Conservation (phyloP, 345 rosid genomes). For the Xanthoceras sorbifolium region DNA sequence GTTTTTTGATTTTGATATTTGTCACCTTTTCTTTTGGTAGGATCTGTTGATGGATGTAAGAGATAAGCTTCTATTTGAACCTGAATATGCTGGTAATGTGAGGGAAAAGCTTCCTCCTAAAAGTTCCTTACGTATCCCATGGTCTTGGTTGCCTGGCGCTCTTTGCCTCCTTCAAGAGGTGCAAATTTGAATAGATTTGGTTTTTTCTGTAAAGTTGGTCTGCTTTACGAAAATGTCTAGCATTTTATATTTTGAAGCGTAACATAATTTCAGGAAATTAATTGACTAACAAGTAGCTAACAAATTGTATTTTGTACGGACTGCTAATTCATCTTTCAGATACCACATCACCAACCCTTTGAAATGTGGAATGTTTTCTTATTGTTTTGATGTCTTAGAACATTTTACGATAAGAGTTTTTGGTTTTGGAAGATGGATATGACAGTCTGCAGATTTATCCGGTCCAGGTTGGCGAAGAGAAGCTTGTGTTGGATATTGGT, state of each 20-base stretch:
- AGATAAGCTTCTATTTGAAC: constrained; percentile 94
- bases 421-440: constrained; percentile 17
- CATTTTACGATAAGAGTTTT: not conserved
- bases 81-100: constrained; percentile 86
- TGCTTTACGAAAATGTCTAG: not conserved
- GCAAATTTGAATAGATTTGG: constrained; percentile 4
- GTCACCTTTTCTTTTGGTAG: constrained; percentile 36
- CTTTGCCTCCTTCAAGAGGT: constrained; percentile 99
- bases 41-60: constrained; percentile 89
- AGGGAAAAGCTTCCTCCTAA: constrained; percentile 76
- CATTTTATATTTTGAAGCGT: not conserved
- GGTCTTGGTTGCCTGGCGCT: constrained; percentile 92
- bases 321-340: constrained; percentile 9
- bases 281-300: not conserved
- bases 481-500: constrained; percentile 77
- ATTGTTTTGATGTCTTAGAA: not conserved
- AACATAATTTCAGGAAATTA: not conserved
- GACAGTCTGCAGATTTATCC: constrained; percentile 18
- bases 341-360: not conserved
- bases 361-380: constrained; percentile 7
- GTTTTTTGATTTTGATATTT: constrained; percentile 2
- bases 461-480: constrained; percentile 86
- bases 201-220: not conserved
- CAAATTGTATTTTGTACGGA: not conserved
- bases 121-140: constrained; percentile 73